A percentile compares a stretch with the other conserved stretches of the same genome.
These are phyloP conservation scores for Pistacia vera DNA, from an alignment of 345 rosid species.

Conservation along the genomic window DNA sequence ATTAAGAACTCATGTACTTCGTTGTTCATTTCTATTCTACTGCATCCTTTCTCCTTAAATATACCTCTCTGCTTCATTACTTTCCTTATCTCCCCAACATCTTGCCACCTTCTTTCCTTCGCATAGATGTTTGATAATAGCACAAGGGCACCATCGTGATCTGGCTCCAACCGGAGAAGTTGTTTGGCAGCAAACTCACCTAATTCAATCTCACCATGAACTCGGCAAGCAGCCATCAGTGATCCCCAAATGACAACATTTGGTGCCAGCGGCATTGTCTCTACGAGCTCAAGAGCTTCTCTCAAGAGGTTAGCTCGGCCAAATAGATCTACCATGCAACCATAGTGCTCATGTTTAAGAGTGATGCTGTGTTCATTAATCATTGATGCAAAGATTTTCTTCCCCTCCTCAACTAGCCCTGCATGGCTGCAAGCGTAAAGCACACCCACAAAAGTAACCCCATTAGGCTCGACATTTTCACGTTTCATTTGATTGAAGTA, in stretches of 20 bases:
- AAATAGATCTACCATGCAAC: slow-evolving; percentile 66
- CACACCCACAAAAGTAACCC: slow-evolving; percentile 48
- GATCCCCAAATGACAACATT: slow-evolving; percentile 70
- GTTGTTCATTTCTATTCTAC: slow-evolving; percentile 59
- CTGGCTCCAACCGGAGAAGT: slow-evolving; percentile 57
- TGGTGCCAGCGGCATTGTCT: slow-evolving; percentile 56
- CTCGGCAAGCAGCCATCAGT: slow-evolving; percentile 62
- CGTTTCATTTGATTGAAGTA: slow-evolving; percentile 45
- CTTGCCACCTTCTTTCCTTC: slow-evolving; percentile 62
- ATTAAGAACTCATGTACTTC: slow-evolving; percentile 56
- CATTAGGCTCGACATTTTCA: slow-evolving; percentile 45
- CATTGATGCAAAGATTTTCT: slow-evolving; percentile 51
- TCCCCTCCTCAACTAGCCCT: slow-evolving; percentile 65
- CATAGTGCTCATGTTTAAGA: slow-evolving; percentile 62
- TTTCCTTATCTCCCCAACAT: slow-evolving; percentile 55
- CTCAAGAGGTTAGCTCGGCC: slow-evolving; percentile 51
- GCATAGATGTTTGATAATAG: slow-evolving; percentile 72
- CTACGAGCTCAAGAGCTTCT: slow-evolving; percentile 50
- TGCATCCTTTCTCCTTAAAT: slow-evolving; percentile 59
- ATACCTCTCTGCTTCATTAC: slow-evolving; percentile 49
- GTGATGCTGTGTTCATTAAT: slow-evolving; percentile 36
- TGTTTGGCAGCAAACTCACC: slow-evolving; percentile 62
- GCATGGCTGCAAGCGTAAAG: slow-evolving; percentile 68
- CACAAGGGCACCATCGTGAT: slow-evolving; percentile 68
- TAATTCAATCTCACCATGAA: slow-evolving; percentile 53